phyloP scores from a whole-genome alignment of 2,329 filamentous ascomycete genomes.

The Lomentospora prolificans region DNA sequence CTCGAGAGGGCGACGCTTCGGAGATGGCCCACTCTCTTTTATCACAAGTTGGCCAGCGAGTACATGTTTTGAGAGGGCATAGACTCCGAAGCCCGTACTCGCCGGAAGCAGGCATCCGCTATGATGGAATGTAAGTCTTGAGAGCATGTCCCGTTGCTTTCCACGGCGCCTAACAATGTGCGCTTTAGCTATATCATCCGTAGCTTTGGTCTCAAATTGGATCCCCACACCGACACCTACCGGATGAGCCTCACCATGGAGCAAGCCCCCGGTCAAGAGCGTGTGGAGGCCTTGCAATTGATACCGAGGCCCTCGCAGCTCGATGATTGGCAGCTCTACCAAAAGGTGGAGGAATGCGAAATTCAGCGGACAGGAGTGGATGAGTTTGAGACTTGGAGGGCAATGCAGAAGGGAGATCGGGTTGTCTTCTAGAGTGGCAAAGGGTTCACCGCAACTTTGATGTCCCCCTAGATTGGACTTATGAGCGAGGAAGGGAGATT shows the following conservation, averaged over 20 bases:
- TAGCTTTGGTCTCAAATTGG: slow-evolving; percentile 34
- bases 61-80: slow-evolving; percentile 44
- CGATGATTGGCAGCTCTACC: slow-evolving; percentile 45
- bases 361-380: slow-evolving; percentile 29
- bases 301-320: slow-evolving; percentile 44
- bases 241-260: slow-evolving; percentile 36
- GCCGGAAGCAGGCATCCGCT: slow-evolving; percentile 42
- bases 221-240: slow-evolving; percentile 28
- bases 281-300: slow-evolving; percentile 30
- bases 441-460: neutral
- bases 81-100: slow-evolving; percentile 40
- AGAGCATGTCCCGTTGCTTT: neutral
- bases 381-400: slow-evolving; percentile 31
- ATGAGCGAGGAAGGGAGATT: too few relatives aligned
- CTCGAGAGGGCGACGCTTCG: slow-evolving; percentile 28
- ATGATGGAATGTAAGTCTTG: slow-evolving; percentile 45
- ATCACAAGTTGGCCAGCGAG: slow-evolving; percentile 35
- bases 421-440: neutral
- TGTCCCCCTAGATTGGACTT: too few relatives aligned
- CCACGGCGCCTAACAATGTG: neutral
- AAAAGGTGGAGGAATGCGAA: slow-evolving; percentile 32
- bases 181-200: slow-evolving; percentile 35
- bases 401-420: slow-evolving; percentile 19
- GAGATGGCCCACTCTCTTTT: slow-evolving; percentile 41
- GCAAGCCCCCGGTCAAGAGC: slow-evolving; percentile 28